Evolutionary conservation across 2,329 filamentous ascomycete genomes (phyloP).

Genomic region (Colletotrichum tropicale): DNA sequence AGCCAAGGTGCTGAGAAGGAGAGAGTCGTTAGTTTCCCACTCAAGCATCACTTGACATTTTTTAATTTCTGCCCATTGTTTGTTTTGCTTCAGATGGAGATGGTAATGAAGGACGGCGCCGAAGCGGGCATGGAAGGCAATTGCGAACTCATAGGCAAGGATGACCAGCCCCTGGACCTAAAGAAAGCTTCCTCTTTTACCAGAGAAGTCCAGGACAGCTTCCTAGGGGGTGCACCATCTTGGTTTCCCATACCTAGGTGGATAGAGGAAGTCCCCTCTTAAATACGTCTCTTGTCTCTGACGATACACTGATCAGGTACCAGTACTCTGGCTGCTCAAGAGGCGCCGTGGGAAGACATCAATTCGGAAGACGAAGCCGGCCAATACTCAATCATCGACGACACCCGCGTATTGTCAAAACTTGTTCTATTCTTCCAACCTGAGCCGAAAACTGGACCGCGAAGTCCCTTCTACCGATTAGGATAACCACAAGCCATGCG

Average conservation of each 20-base stretch:
- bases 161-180: accelerated
- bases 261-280: background rate
- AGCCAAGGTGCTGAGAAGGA: accelerated
- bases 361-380: background rate
- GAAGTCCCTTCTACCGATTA: background rate
- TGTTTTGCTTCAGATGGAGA: background rate
- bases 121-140: accelerated
- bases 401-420: background rate
- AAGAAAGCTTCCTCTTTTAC: background rate
- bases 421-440: background rate
- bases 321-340: background rate
- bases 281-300: background rate
- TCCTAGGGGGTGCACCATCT: background rate
- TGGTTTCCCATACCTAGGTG: accelerated
- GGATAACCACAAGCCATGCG: background rate
- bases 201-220: accelerated
- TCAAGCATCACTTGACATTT: accelerated
- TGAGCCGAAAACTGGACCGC: background rate
- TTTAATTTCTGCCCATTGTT: accelerated
- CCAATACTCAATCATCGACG: background rate
- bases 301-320: background rate
- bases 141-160: accelerated
- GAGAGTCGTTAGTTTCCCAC: accelerated
- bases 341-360: background rate
- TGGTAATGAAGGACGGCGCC: background rate